Evolutionary conservation across 2,329 filamentous ascomycete species (phyloP), one percentile per base, ranked within the genome.

Genomic region (Aspergillus unguis): DNA sequence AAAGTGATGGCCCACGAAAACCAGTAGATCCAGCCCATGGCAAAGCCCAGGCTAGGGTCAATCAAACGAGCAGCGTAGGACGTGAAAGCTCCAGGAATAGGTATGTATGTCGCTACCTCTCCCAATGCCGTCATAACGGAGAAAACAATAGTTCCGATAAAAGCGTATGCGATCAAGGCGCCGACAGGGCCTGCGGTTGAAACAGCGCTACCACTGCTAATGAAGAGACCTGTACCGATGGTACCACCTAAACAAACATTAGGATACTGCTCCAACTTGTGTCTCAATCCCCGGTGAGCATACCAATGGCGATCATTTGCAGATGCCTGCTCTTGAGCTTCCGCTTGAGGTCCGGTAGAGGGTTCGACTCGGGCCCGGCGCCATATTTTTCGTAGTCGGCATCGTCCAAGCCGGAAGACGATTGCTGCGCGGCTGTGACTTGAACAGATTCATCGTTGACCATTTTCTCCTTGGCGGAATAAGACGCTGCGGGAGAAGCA

Each of bases 281-380:
- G 17, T n/a, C 26, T 41, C 3, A 23, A 28, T 9, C 9, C 23
- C 46, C 44, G 37, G 48, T n/a, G 17, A 32, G 92, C 49, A 88
- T 88, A 66, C 91, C 92, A 62, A 97, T 96, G 27, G 94, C 94
- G 78, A 97, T 97, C 92, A 97, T 97, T 76, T 97, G 92, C 68
- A 97, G 69, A 77, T 99, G 94, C 44, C 91, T 80, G 27, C 86
- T 87, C 75, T 95, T 95, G 63, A 95, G 74, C 74, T 86, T 88
- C 65, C 91, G 80, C 54, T 88, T 84, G 54, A 97, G 80, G 49
- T 73, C 67, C 2, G 71, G 69, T 56, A 86, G 61, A 85, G 84
- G 40, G 84, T 86, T 38, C 84, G 92, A 61, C 73, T 79, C 52
- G 70, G 55, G 69, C 44, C 57, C 56, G 11, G 66, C 68, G 45